A percentile compares a stretch with the other conserved stretches of the same genome.
phyloP scores from a whole-genome alignment of 2,329 filamentous ascomycete genomes.

The Ramichloridium luteum region DNA sequence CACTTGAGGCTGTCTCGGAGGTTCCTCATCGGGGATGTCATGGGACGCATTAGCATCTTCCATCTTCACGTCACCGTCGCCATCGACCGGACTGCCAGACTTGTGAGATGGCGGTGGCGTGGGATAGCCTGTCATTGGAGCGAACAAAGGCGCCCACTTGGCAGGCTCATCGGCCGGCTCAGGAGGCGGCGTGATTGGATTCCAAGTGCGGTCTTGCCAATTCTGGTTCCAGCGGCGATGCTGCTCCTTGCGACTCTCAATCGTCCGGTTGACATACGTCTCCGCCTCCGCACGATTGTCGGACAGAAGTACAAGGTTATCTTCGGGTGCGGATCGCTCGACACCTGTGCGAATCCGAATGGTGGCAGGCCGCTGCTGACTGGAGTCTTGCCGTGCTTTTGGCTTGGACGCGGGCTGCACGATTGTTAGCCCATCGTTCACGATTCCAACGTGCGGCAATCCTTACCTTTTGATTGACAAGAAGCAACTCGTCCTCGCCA shows the following conservation, averaged over 20 bases:
- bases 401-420: conserved; percentile 26
- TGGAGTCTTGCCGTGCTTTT: conserved; percentile 47
- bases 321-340: conserved; percentile 61
- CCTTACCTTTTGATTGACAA: conserved; percentile 78
- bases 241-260: conserved; percentile 76
- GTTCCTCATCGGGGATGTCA: conserved; percentile 12
- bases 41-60: conserved; percentile 16
- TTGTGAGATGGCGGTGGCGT: conserved; percentile 37
- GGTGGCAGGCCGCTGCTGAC: conserved; percentile 53
- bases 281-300: conserved; percentile 72
- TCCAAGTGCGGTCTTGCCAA: conserved; percentile 76
- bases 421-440: neutral
- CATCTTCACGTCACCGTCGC: conserved; percentile 29
- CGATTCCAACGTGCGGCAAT: conserved; percentile 9
- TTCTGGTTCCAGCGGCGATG: conserved; percentile 86
- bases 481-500: conserved; percentile 79
- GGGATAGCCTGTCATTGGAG: conserved; percentile 25
- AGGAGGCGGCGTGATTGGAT: conserved; percentile 67
- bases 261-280: conserved; percentile 65
- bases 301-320: conserved; percentile 64
- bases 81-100: conserved; percentile 28
- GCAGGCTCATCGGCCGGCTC: conserved; percentile 33
- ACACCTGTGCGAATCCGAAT: conserved; percentile 38
- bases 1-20: conserved; percentile 12
- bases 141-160: conserved; percentile 19